These are phyloP conservation scores for Dryas octopetala DNA, from an alignment of 306 rosid genomes.

Conservation along the genomic window DNA sequence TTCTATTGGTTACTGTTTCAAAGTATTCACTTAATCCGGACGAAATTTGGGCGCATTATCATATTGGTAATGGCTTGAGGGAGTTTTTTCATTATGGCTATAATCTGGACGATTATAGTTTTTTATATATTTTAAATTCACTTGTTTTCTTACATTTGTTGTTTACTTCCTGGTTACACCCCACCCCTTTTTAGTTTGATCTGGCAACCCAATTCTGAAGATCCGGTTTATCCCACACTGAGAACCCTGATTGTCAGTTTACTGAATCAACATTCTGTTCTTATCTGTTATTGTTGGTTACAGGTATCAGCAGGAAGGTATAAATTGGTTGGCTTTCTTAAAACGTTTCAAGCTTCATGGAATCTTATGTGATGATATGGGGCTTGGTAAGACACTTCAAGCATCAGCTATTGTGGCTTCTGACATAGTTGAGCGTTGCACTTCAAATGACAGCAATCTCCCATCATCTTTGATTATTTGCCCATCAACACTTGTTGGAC, in stretches of 20 bases:
- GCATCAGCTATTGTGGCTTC: slow-evolving; percentile 96
- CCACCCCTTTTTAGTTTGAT: no score
- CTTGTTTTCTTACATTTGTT: neutral
- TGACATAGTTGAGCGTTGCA: slow-evolving; percentile 65
- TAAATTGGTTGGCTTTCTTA: slow-evolving; percentile 93
- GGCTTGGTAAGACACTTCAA: slow-evolving; percentile 98
- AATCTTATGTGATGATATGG: slow-evolving; percentile 99
- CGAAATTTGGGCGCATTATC: no score
- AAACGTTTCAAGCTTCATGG: slow-evolving; percentile 99
- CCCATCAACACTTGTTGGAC: slow-evolving; percentile 97
- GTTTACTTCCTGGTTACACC: no score
- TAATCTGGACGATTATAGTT: neutral
- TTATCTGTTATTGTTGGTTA: slow-evolving; percentile 31
- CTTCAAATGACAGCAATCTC: slow-evolving; percentile 41
- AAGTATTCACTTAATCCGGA: no score
- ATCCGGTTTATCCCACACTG: neutral
- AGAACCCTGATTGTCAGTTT: neutral
- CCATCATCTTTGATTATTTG: slow-evolving; percentile 84
- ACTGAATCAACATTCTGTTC: slow-evolving; percentile 12
- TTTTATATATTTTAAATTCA: neutral
- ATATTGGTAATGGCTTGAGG: no score
- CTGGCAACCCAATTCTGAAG: neutral
- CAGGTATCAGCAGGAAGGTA: slow-evolving; percentile 99
- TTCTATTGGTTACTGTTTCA: no score
- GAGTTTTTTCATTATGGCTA: no score